These are phyloP conservation scores for Cunninghamia lanceolata DNA, from an alignment of 75 land plant species.

Conservation along the genomic window DNA sequence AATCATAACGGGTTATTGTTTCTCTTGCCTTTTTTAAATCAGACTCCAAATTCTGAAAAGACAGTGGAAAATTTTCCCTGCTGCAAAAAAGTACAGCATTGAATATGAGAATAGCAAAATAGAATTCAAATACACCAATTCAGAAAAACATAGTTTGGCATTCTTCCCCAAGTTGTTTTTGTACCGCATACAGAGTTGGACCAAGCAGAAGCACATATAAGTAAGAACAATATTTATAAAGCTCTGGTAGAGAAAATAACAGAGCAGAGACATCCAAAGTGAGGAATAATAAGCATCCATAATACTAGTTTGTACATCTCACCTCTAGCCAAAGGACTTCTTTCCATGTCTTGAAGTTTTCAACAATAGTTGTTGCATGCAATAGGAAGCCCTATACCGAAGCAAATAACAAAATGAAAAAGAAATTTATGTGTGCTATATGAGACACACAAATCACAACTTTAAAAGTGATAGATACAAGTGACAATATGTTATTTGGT, in stretches of 20 bases:
- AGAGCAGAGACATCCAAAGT: not conserved
- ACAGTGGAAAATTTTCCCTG: not conserved
- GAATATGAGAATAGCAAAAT: not conserved
- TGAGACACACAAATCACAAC: not conserved
- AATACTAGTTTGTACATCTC: not conserved
- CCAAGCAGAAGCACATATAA: not conserved
- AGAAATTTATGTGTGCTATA: not conserved
- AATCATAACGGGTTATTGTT: not conserved
- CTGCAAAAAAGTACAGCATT: not conserved
- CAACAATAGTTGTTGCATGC: not conserved
- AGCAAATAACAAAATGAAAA: conserved; percentile 4
- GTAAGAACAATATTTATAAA: not conserved
- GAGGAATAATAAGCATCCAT: not conserved
- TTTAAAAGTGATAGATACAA: not conserved
- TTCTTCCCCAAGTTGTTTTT: not conserved
- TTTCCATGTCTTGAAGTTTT: not conserved
- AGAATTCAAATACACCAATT: not conserved
- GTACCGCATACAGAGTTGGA: not conserved
- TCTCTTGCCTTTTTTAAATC: conserved; percentile 6
- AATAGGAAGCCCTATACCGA: not conserved
- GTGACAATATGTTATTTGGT: not conserved
- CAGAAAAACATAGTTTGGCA: not conserved
- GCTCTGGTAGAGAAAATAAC: not conserved
- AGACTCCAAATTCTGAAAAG: conserved; percentile 6
- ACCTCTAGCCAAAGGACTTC: not conserved